Base-by-base conservation (phyloP, 176 grass and related monocot species). In the Ampelocalamus luodianensis region DNA sequence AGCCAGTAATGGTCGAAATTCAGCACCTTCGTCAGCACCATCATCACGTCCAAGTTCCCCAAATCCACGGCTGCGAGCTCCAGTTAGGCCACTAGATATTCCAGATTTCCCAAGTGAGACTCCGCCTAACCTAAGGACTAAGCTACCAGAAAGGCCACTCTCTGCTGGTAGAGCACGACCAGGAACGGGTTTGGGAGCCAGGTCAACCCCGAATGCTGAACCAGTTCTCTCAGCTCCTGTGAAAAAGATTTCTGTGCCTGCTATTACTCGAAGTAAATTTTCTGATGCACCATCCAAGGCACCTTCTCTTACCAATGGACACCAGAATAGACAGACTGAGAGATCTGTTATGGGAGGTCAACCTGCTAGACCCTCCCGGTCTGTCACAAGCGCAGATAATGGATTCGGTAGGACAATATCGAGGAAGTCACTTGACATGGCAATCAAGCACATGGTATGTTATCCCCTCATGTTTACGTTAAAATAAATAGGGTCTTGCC, bases 401-500 rank as follows among this genome's bases (percentile, higher is more conserved):
- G 96, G 93, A 72, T 99, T 99, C 3, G 97, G 93, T 36, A 90
- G 93, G 87, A 99, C 92, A 48, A 96, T 99, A 75, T 99, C 97
- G 4, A 99, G 93, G 92, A 99, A 88, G 61, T 99, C 93, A 49
- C 91, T 99, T 77, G 97, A 99, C 71, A 92, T 99, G 97, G 97
- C 97, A 75, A 90, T 99, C 87, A 94, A 61, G 78, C 97, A 99
- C 71, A 99, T 99, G 93, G 97, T 99, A 99, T 81, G 88, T 68
- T 56, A 10, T 62, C 15, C 77, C 37, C 55, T 89, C 76, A 55
- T 60, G 45, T 85, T 80, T 90, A 85, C 72, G 23, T 49, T 37
- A n/a, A 76, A 76, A 68, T 75, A 26, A 37, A 44, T 12, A 81
- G 27, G 38, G 6, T 3, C 6, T 44, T 68, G 24, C 4, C 10